phyloP scores from a whole-genome alignment of 352 stramenopile species.

The Phytophthora pinifolia region DNA sequence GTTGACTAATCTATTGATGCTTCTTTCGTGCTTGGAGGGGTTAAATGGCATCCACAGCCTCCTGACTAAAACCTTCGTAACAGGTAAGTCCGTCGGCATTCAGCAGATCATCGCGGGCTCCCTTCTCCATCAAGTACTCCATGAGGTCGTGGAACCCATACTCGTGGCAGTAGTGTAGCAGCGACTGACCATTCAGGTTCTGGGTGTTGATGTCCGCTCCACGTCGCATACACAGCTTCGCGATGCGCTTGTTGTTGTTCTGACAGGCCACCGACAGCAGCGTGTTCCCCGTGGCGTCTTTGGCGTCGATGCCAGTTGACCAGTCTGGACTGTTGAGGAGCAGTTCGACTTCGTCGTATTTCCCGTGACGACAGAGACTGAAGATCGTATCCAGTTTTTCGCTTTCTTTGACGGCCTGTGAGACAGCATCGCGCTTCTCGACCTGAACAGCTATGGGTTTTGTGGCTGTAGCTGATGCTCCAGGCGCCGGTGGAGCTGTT shows the following conservation, averaged over 20 bases:
- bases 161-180: conserved; percentile 93
- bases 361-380: conserved; percentile 88
- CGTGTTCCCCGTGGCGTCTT: conserved; percentile 92
- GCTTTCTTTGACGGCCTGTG: conserved; percentile 79
- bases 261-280: conserved; percentile 93
- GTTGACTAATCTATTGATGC: conserved; percentile 10
- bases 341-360: conserved; percentile 87
- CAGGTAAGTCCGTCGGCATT: conserved; percentile 95
- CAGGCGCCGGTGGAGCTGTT: background rate
- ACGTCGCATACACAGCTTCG: conserved; percentile 92
- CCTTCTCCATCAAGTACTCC: conserved; percentile 95
- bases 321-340: conserved; percentile 91
- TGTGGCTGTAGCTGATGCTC: background rate
- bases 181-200: conserved; percentile 92
- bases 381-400: conserved; percentile 91
- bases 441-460: conserved; percentile 19
- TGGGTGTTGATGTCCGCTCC: conserved; percentile 93
- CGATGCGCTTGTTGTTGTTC: conserved; percentile 96
- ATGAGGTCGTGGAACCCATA: conserved; percentile 95
- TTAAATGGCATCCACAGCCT: conserved; percentile 79
- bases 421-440: conserved; percentile 72
- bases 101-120: conserved; percentile 87
- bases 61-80: conserved; percentile 92
- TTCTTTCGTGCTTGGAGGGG: conserved; percentile 1
- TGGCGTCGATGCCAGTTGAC: conserved; percentile 89